A percentile compares a stretch with the other conserved stretches of the same genome.
phyloP scores from a whole-genome alignment of 176 grass and related monocot species.

The Rhynchospora tenuis region DNA sequence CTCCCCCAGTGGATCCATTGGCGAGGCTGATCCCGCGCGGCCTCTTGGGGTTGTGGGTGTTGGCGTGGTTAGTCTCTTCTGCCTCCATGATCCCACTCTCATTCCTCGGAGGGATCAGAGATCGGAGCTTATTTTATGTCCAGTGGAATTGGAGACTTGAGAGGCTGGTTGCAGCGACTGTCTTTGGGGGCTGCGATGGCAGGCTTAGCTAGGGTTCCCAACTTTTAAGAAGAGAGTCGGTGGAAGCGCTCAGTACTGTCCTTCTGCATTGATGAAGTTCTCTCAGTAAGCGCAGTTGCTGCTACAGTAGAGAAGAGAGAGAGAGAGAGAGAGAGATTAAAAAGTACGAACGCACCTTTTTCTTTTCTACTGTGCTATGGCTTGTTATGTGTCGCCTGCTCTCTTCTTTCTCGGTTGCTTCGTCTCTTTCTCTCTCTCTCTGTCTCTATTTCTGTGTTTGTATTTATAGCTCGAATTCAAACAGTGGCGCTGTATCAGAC shows the following conservation, averaged over 20 bases:
- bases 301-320: slow-evolving; percentile 2
- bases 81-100: slow-evolving; percentile 24
- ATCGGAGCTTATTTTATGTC: neutral
- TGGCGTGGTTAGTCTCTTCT: slow-evolving; percentile 19
- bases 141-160: neutral
- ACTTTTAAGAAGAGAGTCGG: slow-evolving; percentile 9
- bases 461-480: neutral
- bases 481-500: slow-evolving; percentile 3
- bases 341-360: slow-evolving; percentile 7
- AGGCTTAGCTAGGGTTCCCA: slow-evolving; percentile 24
- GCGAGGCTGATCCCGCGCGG: slow-evolving; percentile 13
- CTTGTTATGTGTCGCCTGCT: neutral
- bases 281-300: slow-evolving; percentile 7
- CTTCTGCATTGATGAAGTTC: slow-evolving; percentile 20
- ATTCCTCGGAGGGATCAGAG: slow-evolving; percentile 1
- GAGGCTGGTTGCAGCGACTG: no score
- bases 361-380: slow-evolving; percentile 2
- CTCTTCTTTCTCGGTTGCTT: neutral
- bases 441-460: neutral
- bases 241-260: slow-evolving; percentile 5
- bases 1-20: neutral
- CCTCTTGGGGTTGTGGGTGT: slow-evolving; percentile 40
- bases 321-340: neutral
- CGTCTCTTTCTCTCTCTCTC: neutral
- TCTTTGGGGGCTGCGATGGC: neutral